These are phyloP conservation scores for Monosporascus ibericus DNA, from an alignment of 2,329 filamentous ascomycete species.

Conservation along the genomic window DNA sequence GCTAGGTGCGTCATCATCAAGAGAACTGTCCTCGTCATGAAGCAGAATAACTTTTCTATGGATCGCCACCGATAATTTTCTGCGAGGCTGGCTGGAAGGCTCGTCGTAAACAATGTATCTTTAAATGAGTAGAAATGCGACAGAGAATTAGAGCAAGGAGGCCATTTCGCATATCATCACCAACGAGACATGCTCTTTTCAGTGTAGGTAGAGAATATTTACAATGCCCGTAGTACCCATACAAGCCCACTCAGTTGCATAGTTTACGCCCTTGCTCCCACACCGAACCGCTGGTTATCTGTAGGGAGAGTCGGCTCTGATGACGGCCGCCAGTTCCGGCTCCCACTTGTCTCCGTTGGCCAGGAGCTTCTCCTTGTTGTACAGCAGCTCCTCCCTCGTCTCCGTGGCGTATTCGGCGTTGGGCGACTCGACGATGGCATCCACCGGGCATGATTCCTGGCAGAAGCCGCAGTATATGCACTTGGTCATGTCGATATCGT, in stretches of 20 bases:
- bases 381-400: slow-evolving; percentile 85
- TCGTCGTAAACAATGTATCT: too few relatives aligned
- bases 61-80: too few relatives aligned
- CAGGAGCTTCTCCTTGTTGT: slow-evolving; percentile 94
- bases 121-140: too few relatives aligned
- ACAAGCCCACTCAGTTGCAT: not conserved
- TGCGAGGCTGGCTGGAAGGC: too few relatives aligned
- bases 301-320: slow-evolving; percentile 90
- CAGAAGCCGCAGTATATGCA: slow-evolving; percentile 99
- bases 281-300: slow-evolving; percentile 46
- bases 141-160: too few relatives aligned
- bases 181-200: not conserved
- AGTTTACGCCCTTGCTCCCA: not conserved
- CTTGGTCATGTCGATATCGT: slow-evolving; percentile 99
- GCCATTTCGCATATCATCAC: not conserved
- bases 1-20: too few relatives aligned
- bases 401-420: slow-evolving; percentile 59
- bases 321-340: slow-evolving; percentile 86
- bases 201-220: not conserved
- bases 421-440: slow-evolving; percentile 70
- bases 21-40: too few relatives aligned
- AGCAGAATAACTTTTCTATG: too few relatives aligned
- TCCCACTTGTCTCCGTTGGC: slow-evolving; percentile 96
- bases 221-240: not conserved
- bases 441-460: slow-evolving; percentile 97